Conservation (phyloP, 2,329 filamentous ascomycete genomes). For the Penicillium sp. region DNA sequence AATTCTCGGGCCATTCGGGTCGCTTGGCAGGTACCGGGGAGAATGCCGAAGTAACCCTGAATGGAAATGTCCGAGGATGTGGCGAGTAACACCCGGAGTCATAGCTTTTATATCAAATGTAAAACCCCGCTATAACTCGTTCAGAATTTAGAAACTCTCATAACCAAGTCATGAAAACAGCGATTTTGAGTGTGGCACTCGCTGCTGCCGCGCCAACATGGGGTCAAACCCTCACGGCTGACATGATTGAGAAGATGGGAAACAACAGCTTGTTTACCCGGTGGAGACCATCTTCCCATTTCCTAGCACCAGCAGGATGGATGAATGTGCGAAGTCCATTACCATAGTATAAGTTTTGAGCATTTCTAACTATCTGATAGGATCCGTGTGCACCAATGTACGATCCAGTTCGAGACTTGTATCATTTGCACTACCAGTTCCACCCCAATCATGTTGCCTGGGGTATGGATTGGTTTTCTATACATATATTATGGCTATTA, state of each 20-base stretch:
- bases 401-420: conserved; percentile 7
- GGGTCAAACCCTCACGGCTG: conserved; percentile 7
- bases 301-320: conserved; percentile 15
- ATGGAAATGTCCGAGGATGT: conserved; percentile 14
- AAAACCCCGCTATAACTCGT: not conserved
- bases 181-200: conserved; percentile 1
- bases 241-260: conserved; percentile 12
- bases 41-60: not conserved
- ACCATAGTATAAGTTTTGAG: not conserved
- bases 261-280: conserved; percentile 16
- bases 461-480: conserved; percentile 1
- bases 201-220: conserved; percentile 3
- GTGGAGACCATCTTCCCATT: conserved; percentile 15
- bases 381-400: conserved; percentile 16
- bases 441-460: conserved; percentile 14
- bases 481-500: not conserved
- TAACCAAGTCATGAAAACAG: conserved; percentile 5
- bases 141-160: not conserved
- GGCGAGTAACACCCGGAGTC: conserved; percentile 9
- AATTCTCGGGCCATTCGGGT: conserved; percentile 2
- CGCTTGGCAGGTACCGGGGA: not conserved
- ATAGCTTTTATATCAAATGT: not conserved
- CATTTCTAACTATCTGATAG: conserved; percentile 1
- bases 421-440: conserved; percentile 17
- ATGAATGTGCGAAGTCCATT: conserved; percentile 12